Conservation (phyloP, 345 rosid species). For the Eucalyptus sideroxylon region DNA sequence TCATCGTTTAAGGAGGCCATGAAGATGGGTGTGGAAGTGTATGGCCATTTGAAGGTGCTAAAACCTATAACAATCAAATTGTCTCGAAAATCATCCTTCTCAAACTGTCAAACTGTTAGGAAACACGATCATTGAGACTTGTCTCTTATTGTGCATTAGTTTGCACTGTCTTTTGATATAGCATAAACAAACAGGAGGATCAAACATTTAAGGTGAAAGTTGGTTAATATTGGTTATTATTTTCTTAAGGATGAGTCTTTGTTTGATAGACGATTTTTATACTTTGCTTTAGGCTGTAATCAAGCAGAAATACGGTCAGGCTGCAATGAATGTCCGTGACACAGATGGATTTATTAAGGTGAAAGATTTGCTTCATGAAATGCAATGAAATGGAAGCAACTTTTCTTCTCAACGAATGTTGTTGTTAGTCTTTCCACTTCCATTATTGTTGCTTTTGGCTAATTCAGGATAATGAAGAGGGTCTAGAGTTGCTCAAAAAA, state of each 20-base stretch:
- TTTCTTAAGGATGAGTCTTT: background rate
- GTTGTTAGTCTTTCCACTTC: background rate
- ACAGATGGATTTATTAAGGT: constrained; percentile 96
- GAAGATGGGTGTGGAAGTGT: constrained; percentile 96
- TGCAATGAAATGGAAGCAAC: background rate
- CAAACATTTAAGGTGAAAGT: background rate
- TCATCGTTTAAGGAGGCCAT: constrained; percentile 87
- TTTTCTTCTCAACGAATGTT: background rate
- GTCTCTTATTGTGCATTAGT: background rate
- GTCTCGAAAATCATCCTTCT: background rate
- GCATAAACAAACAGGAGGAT: background rate
- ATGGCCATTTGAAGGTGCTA: constrained; percentile 70
- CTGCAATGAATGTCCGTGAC: constrained; percentile 93
- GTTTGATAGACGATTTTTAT: background rate
- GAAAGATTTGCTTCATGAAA: background rate
- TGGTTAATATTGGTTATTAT: background rate
- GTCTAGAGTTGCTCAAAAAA: constrained; percentile 77
- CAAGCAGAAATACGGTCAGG: constrained; percentile 96
- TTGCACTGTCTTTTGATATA: background rate
- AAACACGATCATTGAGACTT: background rate
- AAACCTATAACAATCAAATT: accelerated
- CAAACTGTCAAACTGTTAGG: too few species aligned
- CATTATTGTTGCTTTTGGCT: background rate
- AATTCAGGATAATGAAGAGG: constrained; percentile 85
- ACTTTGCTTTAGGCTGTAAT: constrained; percentile 35